Percentiles rank a stretch among this genome's conserved stretches.
phyloP scores from a whole-genome alignment of 208 protist genomes.

The Histomonas meleagridis region DNA sequence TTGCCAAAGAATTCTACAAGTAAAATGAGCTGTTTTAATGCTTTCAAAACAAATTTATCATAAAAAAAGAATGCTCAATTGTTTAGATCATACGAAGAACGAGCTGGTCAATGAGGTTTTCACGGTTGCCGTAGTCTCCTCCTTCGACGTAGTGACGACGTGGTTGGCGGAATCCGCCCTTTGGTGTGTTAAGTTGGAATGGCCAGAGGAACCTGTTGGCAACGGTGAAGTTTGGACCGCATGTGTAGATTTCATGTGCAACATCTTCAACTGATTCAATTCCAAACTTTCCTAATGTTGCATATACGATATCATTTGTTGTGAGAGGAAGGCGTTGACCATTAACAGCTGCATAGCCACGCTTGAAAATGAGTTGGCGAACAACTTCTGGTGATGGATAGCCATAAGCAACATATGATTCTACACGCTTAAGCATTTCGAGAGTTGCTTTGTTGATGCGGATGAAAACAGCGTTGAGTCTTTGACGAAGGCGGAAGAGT shows the following conservation, averaged over 20 bases:
- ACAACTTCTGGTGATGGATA: conserved; percentile 84
- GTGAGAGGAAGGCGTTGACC: conserved; percentile 84
- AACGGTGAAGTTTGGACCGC: conserved; percentile 88
- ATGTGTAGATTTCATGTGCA: conserved; percentile 97
- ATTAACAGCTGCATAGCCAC: conserved; percentile 88
- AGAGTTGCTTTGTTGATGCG: conserved; percentile 95
- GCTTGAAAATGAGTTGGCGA: conserved; percentile 93
- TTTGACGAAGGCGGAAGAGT: conserved; percentile 91
- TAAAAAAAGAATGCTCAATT: too few species aligned
- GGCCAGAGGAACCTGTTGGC: conserved; percentile 92
- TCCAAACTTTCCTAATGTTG: conserved; percentile 74
- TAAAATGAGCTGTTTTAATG: too few species aligned
- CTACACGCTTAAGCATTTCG: conserved; percentile 91
- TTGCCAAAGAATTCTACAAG: too few species aligned
- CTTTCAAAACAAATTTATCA: too few species aligned
- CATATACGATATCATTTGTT: conserved; percentile 82
- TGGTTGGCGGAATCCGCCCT: conserved; percentile 85
- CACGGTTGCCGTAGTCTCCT: conserved; percentile 95
- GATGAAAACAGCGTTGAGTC: conserved; percentile 98
- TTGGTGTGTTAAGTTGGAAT: conserved; percentile 85
- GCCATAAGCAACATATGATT: conserved; percentile 97
- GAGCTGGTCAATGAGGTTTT: conserved; percentile 92
- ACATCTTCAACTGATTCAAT: conserved; percentile 96
- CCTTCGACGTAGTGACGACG: conserved; percentile 91
- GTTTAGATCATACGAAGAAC: conserved; percentile 86